Evolutionary conservation across 345 rosid genomes (phyloP).

Genomic region (Salix exigua): DNA sequence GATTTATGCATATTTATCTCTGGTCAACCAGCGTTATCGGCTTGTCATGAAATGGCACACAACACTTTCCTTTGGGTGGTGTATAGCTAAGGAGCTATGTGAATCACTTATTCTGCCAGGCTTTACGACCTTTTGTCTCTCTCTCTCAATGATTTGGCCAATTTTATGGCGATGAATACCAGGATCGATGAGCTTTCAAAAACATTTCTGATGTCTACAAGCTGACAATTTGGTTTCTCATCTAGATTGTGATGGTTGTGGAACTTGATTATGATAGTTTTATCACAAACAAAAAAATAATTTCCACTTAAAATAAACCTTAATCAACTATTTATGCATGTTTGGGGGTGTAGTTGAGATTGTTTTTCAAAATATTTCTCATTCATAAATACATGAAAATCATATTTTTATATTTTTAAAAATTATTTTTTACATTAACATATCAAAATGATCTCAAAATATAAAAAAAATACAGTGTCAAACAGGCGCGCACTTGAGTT

Average conservation of each 20-base stretch:
- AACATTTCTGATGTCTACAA: neutral
- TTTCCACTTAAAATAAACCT: too few relatives aligned
- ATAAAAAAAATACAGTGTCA: too few relatives aligned
- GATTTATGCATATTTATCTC: constrained; percentile 2
- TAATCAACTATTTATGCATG: accelerated
- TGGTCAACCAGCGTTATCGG: constrained; percentile 13
- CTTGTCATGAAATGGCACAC: neutral
- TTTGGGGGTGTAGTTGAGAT: too few relatives aligned
- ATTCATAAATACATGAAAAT: too few relatives aligned
- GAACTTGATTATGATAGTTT: too few relatives aligned
- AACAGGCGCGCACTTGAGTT: too few relatives aligned
- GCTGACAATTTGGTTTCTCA: neutral
- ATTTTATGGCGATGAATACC: neutral
- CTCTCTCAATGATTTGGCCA: neutral
- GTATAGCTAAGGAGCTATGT: constrained; percentile 3
- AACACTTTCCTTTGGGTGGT: constrained; percentile 13
- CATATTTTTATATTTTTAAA: too few relatives aligned
- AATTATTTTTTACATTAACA: too few relatives aligned
- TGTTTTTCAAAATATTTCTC: too few relatives aligned
- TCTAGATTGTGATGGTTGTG: too few relatives aligned
- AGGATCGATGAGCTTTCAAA: neutral
- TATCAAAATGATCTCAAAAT: too few relatives aligned
- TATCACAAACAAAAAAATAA: too few relatives aligned
- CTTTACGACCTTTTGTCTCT: neutral
- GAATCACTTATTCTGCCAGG: constrained; percentile 16